A percentile compares a stretch with the other conserved stretches of the same genome.
phyloP scores from a whole-genome alignment of 108 stramenopile genomes.

The Licmophora abbreviata region DNA sequence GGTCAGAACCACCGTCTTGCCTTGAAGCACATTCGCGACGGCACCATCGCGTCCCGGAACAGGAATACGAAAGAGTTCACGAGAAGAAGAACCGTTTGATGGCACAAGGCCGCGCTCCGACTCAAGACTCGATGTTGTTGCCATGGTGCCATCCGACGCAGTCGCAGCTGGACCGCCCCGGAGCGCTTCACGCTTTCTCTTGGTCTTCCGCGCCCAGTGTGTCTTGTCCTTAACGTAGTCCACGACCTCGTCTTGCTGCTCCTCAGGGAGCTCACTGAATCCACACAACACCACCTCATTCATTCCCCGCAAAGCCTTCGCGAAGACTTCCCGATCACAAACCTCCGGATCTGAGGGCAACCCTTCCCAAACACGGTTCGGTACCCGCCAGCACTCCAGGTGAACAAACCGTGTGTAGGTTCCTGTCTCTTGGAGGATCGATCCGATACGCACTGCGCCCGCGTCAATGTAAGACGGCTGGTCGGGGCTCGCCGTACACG shows the following conservation, averaged over 20 bases:
- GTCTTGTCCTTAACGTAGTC: conserved; percentile 19
- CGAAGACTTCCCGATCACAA: conserved; percentile 10
- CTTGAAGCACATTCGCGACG: conserved; percentile 23
- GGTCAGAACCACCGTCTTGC: conserved; percentile 42
- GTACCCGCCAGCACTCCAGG: conserved; percentile 35
- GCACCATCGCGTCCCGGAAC: conserved; percentile 37
- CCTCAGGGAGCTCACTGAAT: conserved; percentile 21
- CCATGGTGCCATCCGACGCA: no score
- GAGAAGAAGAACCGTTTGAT: background rate
- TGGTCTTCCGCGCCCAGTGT: conserved; percentile 30
- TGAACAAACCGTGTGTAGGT: conserved; percentile 40
- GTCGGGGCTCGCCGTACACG: conserved; percentile 5
- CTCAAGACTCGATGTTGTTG: no score
- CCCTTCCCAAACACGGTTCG: conserved; percentile 16
- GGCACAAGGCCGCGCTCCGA: background rate
- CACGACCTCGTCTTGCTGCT: conserved; percentile 17
- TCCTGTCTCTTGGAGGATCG: conserved; percentile 22
- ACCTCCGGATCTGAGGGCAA: conserved; percentile 15
- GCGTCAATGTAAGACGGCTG: conserved; percentile 4
- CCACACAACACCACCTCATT: conserved; percentile 35
- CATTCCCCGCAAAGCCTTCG: conserved; percentile 26
- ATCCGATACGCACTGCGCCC: conserved; percentile 28
- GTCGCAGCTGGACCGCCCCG: no score
- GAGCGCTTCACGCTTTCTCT: no score
- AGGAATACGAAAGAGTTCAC: conserved; percentile 28